Evolutionary conservation across 768 basidiomycete genomes (phyloP).

Genomic region (Serendipita sp.): DNA sequence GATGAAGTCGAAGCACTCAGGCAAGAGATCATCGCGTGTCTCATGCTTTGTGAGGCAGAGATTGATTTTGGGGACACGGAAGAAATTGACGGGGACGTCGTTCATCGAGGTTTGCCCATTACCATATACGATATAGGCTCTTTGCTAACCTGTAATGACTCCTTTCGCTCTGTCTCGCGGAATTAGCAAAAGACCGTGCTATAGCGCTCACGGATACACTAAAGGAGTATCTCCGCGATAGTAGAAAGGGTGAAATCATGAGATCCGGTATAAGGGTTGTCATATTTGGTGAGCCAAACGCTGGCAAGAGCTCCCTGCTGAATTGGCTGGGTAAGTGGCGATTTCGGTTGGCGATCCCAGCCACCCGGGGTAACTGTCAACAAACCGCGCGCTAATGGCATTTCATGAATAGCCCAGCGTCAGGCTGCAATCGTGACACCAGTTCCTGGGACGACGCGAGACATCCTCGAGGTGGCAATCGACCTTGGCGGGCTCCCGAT

Average conservation of each 20-base stretch:
- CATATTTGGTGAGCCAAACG: slow-evolving; percentile 87
- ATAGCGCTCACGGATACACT: slow-evolving; percentile 35
- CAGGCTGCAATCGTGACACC: slow-evolving; percentile 83
- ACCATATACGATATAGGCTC: slow-evolving; percentile 3
- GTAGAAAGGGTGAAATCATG: slow-evolving; percentile 65
- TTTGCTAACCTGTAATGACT: neutral
- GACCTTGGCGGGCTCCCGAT: slow-evolving; percentile 81
- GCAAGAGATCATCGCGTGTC: slow-evolving; percentile 46
- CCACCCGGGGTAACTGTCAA: neutral
- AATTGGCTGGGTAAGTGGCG: slow-evolving; percentile 55
- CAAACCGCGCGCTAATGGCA: neutral
- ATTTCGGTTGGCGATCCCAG: neutral
- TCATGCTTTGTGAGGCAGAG: slow-evolving; percentile 70
- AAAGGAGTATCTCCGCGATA: slow-evolving; percentile 43
- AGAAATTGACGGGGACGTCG: slow-evolving; percentile 70
- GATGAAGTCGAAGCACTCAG: slow-evolving; percentile 49
- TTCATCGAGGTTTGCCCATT: slow-evolving; percentile 40
- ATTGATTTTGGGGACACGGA: slow-evolving; percentile 92
- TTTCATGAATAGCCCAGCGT: slow-evolving; percentile 41
- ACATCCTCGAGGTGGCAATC: slow-evolving; percentile 68
- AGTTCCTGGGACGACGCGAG: slow-evolving; percentile 78
- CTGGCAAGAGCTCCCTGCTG: slow-evolving; percentile 79
- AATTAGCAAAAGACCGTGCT: slow-evolving; percentile 38
- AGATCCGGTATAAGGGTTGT: slow-evolving; percentile 67
- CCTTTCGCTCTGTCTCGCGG: neutral